Base-by-base conservation (phyloP, 352 stramenopile species). In the Phytophthora vignae region DNA sequence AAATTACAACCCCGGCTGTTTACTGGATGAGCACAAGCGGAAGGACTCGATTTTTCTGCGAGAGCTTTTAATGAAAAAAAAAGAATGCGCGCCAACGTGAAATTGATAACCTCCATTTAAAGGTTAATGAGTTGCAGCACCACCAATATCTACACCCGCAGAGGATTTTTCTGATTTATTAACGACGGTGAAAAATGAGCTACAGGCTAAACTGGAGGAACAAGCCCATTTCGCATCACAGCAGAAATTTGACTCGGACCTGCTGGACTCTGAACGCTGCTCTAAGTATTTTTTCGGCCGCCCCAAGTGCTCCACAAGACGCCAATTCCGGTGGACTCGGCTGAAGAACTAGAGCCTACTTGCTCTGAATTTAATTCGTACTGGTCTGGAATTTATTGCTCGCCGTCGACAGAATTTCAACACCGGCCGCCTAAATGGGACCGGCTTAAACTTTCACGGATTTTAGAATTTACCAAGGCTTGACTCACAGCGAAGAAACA, bases 1-100 rank as follows among this genome's bases (percentile, higher is more conserved):
- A 8, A 9, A 42, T 17, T 22, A 44, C 8, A 59, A 59, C 9
- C 27, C 29, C 6, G 53, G 53, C n/a, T 58, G 27, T 8, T 2
- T 58, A 6, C n/a, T 58, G 5, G 17, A 58, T 11, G 29, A 58
- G 15, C 53, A 58, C 25, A 58, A 58, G 53, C 53, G 29, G 27
- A 40, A 17, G 9, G 53, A 46, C 29, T 44, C 27, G 2, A 15
- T 31, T 17, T 58, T 44, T 44, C n/a, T 58, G n/a, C 42, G 42
- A 3, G 42, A 49, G 17, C 17, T 49, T 22, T 49, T 49, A 12
- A 0, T 21, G 8, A n/a, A n/a, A 12, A 21, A 49, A 49, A 49
- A 22, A n/a, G 42, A 49, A 49, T 22, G 5, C 17, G 12, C 42
- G 42, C 17, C 42, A 49, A 21, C 42, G 42, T 10, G 17, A 49